phyloP scores from a whole-genome alignment of 306 rosid species.

The Lathyrus oleraceus region DNA sequence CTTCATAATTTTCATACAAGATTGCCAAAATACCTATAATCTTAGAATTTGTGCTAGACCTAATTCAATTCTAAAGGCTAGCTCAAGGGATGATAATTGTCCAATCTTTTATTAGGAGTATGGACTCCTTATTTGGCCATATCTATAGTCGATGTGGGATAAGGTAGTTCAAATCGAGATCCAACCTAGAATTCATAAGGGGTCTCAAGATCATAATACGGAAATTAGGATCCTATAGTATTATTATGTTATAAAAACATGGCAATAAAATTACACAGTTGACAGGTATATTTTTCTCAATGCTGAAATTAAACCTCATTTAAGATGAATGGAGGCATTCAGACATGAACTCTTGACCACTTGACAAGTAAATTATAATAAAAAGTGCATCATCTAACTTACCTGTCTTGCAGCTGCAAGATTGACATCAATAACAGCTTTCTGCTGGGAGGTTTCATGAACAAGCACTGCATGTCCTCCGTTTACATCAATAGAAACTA shows the following conservation, averaged over 20 bases:
- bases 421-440: constrained; percentile 91
- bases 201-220: neutral
- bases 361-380: constrained; percentile 29
- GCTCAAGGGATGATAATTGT: neutral
- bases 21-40: constrained; percentile 1
- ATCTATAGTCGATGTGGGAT: neutral
- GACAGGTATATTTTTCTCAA: neutral
- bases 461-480: constrained; percentile 96
- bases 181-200: neutral
- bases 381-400: constrained; percentile 36
- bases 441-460: constrained; percentile 76
- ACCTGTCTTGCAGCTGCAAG: constrained; percentile 94
- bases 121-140: neutral
- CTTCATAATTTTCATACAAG: constrained; percentile 16
- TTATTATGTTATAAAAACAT: neutral
- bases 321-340: neutral
- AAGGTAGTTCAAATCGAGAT: neutral
- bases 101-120: neutral
- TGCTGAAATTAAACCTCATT: neutral
- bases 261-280: neutral
- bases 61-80: neutral
- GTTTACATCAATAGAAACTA: constrained; percentile 95
- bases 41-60: neutral
- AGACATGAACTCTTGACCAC: neutral
- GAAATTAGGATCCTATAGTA: neutral